phyloP scores from a whole-genome alignment of 2,329 filamentous ascomycete genomes.

The Pestalotiopsis fici region DNA sequence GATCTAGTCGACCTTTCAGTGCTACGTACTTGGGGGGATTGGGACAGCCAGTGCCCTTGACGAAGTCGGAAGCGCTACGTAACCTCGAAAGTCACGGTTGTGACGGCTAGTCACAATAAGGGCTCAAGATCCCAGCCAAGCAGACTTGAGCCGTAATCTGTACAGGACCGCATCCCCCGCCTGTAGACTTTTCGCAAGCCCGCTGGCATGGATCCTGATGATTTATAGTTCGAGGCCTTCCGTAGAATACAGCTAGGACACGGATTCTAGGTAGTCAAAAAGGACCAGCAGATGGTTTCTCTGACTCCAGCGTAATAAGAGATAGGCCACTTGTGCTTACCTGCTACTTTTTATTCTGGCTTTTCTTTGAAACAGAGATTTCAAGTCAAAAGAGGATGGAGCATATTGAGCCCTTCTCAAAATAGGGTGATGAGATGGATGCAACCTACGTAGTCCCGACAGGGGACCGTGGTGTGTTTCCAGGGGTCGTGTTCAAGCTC shows the following conservation, averaged over 20 bases:
- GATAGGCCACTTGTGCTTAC: not conserved
- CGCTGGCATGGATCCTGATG: not conserved
- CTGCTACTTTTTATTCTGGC: not conserved
- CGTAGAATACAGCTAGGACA: not conserved
- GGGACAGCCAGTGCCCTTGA: not conserved
- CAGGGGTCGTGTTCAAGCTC: not conserved
- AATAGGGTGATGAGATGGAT: not conserved
- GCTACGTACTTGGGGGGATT: not conserved
- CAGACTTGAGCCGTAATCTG: not conserved
- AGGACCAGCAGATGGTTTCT: not conserved
- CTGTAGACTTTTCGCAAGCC: not conserved
- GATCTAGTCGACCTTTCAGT: not conserved
- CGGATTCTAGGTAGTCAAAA: not conserved
- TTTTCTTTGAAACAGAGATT: not conserved
- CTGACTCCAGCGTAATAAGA: not conserved
- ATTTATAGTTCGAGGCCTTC: not conserved
- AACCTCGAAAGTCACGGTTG: not conserved
- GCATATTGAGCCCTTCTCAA: not conserved
- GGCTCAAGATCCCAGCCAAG: not conserved
- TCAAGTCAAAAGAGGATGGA: not conserved
- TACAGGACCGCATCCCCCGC: not conserved
- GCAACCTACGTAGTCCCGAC: not conserved
- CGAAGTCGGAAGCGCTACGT: not conserved
- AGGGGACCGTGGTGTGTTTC: not conserved
- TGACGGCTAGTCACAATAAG: not conserved